Evolutionary conservation across 208 protist species (phyloP).

Genomic region (Trypanosoma congolense): DNA sequence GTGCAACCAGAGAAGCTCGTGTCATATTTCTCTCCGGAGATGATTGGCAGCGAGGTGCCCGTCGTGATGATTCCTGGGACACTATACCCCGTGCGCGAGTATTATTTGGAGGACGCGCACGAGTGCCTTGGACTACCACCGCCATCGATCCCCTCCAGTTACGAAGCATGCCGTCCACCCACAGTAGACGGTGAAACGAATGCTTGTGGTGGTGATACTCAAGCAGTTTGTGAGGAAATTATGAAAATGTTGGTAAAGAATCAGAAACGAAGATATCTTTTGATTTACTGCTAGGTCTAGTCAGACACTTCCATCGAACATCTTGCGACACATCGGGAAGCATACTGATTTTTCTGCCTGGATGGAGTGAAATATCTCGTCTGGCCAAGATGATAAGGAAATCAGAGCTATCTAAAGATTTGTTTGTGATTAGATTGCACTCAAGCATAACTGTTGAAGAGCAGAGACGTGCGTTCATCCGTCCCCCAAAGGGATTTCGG

Average conservation of each 20-base stretch:
- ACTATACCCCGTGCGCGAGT: conserved; percentile 78
- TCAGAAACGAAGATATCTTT: conserved; percentile 63
- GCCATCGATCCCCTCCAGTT: conserved; percentile 34
- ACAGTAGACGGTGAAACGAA: conserved; percentile 7
- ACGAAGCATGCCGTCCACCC: conserved; percentile 8
- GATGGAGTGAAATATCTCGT: conserved; percentile 83
- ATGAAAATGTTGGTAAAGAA: conserved; percentile 50
- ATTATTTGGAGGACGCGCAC: conserved; percentile 85
- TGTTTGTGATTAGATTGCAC: conserved; percentile 87
- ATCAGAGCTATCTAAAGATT: conserved; percentile 33
- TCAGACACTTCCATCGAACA: conserved; percentile 47
- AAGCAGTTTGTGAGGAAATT: conserved; percentile 50
- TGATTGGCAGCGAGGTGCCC: conserved; percentile 24
- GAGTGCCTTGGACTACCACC: conserved; percentile 29
- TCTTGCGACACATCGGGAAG: conserved; percentile 42
- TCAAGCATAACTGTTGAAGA: conserved; percentile 82
- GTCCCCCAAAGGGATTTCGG: conserved; percentile 57
- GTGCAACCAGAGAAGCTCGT: conserved; percentile 67
- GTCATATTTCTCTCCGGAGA: conserved; percentile 57
- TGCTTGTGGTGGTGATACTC: conserved; percentile 6
- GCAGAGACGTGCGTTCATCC: conserved; percentile 90
- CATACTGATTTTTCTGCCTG: conserved; percentile 88
- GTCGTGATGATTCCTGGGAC: conserved; percentile 82
- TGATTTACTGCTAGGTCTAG: conserved; percentile 63
- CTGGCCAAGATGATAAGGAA: conserved; percentile 50